Base-by-base conservation (phyloP, 2,329 filamentous ascomycete genomes). In the Cladobotryum protrusum region DNA sequence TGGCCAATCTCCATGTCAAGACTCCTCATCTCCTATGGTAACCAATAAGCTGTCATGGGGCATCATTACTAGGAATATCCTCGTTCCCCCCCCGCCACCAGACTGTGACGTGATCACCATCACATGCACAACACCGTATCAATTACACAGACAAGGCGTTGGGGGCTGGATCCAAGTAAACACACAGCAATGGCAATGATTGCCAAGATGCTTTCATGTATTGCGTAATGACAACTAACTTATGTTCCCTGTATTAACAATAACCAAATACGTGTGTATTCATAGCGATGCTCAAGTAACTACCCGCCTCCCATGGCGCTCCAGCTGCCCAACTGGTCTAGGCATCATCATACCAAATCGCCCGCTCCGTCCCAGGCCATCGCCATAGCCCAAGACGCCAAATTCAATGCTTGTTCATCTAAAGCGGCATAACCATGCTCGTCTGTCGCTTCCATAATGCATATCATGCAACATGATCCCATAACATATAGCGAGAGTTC, bases 241-340 rank as follows among this genome's bases (percentile, higher is more conserved):
- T 29, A 8, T 29, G 24, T 87, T 82, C 0, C 83, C 83, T 0
- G 81, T 70, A 0, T 72, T 66, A 1, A 85, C 83, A 4, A 66
- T 63, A 1, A 78, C 78, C 84, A 83, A 89, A 44, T 35, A 39
- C 42, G 43, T 46, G 40, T 50, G 40, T 37, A 50, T 46, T 51
- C 45, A 24, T 45, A 42, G 39, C 47, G 19, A 32, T 45, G 17
- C n/a, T 19, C 29, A 43, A 40, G 45, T 41, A 36, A 20, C 45
- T 44, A 45, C 37, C 29, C 29, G 41, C 24, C 44, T 41, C 18
- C 32, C 43, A 48, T 47, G 40, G 15, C 42, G 32, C 51, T 52
- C 52, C 50, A 54, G 54, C 51, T 54, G 49, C 43, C 49, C 46
- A 48, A 44, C 43, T 55, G 51, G 45, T 52, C 37, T 45, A 54